Conservation (phyloP, 352 stramenopile species). For the Peronospora farinosa region DNA sequence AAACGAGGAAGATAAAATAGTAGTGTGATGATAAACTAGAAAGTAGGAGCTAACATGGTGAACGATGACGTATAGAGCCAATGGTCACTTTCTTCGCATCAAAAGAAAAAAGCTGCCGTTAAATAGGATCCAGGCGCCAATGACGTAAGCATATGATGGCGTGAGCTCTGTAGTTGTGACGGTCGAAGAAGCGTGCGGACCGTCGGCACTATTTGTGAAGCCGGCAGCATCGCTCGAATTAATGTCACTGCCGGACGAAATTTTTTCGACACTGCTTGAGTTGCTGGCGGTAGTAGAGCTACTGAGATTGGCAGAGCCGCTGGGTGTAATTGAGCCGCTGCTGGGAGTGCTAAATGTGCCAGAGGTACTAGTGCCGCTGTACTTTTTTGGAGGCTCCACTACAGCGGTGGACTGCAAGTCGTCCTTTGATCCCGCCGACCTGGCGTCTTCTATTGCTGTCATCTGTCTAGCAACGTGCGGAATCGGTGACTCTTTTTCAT, state of each 20-base stretch:
- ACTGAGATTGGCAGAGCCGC: slow-evolving; percentile 1
- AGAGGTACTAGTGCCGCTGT: background rate
- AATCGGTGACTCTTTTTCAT: slow-evolving; percentile 7
- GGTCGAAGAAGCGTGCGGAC: slow-evolving; percentile 27
- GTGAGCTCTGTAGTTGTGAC: slow-evolving; percentile 30
- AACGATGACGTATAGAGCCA: slow-evolving; percentile 22
- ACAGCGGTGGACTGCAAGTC: slow-evolving; percentile 3
- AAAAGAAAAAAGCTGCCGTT: slow-evolving; percentile 45
- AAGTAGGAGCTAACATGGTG: slow-evolving; percentile 21
- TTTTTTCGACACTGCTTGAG: slow-evolving; percentile 13
- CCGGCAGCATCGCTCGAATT: slow-evolving; percentile 21
- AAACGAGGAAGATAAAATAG: slow-evolving; percentile 2
- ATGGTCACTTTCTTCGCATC: slow-evolving; percentile 39
- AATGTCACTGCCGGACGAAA: slow-evolving; percentile 11
- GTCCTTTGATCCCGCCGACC: slow-evolving; percentile 7
- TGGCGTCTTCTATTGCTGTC: slow-evolving; percentile 11
- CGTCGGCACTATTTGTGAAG: slow-evolving; percentile 19
- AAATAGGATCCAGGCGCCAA: slow-evolving; percentile 39
- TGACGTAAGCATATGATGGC: slow-evolving; percentile 33
- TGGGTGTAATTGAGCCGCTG: background rate
- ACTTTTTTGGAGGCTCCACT: slow-evolving; percentile 10
- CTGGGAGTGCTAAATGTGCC: background rate
- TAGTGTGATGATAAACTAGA: slow-evolving; percentile 23
- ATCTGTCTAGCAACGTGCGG: slow-evolving; percentile 18
- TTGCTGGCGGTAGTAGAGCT: slow-evolving; percentile 6